Percentiles rank a stretch among this genome's conserved stretches.
Conservation (phyloP, 805 yeast species). For the Yamadazyma paraphyllophila region DNA sequence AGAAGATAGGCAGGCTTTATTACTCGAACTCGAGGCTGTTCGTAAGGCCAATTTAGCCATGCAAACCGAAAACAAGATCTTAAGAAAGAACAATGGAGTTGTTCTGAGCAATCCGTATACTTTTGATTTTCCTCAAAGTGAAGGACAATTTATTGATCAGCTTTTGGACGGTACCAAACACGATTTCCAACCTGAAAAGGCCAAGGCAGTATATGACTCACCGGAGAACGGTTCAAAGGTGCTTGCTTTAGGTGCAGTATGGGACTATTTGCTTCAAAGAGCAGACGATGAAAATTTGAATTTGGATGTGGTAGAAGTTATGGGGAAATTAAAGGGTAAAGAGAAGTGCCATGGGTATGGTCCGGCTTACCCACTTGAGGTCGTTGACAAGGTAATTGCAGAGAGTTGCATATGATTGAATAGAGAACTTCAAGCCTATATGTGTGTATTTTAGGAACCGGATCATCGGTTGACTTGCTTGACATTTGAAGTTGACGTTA, state of each 20-base stretch:
- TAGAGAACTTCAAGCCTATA: neutral
- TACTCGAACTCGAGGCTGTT: conserved; percentile 48
- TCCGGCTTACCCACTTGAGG: conserved; percentile 54
- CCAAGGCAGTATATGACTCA: conserved; percentile 33
- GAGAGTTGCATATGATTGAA: conserved; percentile 7
- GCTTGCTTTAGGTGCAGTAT: conserved; percentile 72
- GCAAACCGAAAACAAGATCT: conserved; percentile 59
- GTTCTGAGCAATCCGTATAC: neutral
- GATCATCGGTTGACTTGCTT: too few relatives aligned
- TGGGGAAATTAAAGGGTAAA: conserved; percentile 58
- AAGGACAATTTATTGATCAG: conserved; percentile 31
- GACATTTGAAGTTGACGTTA: too few relatives aligned
- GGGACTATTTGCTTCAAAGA: conserved; percentile 67
- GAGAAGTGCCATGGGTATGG: conserved; percentile 83
- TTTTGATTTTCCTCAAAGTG: conserved; percentile 30
- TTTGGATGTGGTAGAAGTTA: conserved; percentile 56
- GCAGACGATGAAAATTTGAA: conserved; percentile 46
- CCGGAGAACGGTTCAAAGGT: conserved; percentile 46
- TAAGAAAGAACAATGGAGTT: conserved; percentile 23
- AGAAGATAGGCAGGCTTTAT: conserved; percentile 45
- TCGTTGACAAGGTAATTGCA: conserved; percentile 40
- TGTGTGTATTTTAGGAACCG: too few relatives aligned
- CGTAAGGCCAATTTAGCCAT: conserved; percentile 56
- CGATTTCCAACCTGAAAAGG: conserved; percentile 17
- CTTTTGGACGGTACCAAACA: conserved; percentile 28